Base-by-base conservation (phyloP, 176 grass and related monocot genomes). In the Carex cristatella region DNA sequence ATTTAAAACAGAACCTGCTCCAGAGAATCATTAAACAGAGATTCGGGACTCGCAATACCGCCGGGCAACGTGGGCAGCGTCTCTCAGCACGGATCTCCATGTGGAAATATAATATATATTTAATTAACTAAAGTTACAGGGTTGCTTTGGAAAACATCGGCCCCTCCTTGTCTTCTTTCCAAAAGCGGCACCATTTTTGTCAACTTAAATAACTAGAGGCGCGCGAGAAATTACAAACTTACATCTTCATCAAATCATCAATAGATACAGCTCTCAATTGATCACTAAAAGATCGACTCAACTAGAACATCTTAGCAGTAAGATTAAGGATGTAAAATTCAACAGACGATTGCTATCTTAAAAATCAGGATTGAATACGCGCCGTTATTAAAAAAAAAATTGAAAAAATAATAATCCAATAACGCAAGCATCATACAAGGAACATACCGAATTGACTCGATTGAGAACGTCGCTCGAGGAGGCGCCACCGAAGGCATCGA, bases 401-500 rank as follows among this genome's bases (percentile, higher is more conserved):
- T 7, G 18, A 62, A 67, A 67, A 67, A 32, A 35, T 4, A 66
- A 32, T 4, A 35, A 67, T 65, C 31, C 12, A 1, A 68, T 68
- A 68, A 68, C 12, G 37, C 32, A 61, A 27, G 10, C 7, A 10
- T 57, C 5, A 16, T 81, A 48, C 2, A 81, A 44, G 15, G 16
- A 62, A 76, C 71, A 31, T 46, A 86, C 86, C 42, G 56, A 12
- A 64, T 87, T 83, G 42, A 91, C 87, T 16, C 86, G 86, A 61
- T 57, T 48, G 42, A 91, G 89, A 46, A 88, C 70, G 40, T 88
- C 60, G 28, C 49, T 27, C 5, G 38, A 31, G 18, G 75, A 27
- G 23, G 44, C 79, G 66, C 53, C 83, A 51, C 89, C 79, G 56
- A 88, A 88, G 33, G 69, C 86, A 15, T 88, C 37, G 65, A 91